Evolutionary conservation across 2,329 filamentous ascomycete genomes (phyloP), one percentile per base, ranked within the genome.

Genomic region (Fusarium drepaniforme): DNA sequence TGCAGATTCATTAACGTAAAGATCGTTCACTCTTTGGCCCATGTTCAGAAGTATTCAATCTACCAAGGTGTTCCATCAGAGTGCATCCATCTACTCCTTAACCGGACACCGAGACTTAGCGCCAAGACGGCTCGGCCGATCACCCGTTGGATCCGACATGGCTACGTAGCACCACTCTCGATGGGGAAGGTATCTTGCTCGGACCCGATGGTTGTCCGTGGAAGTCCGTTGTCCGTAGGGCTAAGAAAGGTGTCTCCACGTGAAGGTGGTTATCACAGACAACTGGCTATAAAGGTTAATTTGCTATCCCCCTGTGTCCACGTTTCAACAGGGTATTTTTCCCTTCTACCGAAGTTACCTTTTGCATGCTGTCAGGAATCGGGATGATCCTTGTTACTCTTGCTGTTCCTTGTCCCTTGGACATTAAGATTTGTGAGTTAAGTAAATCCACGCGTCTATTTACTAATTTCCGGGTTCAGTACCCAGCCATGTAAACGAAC

Each of bases 121-220:
- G 33, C 16, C 23, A 42, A 18, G 23, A 13, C 37, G 58, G 58
- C 25, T 44, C 23, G 16, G 37, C 23, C 58, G 58, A 60, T 60
- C 53, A 58, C 37, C 59, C 37, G 35, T 44, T 33, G 56, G n/a
- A 53, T 64, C 66, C 35, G 40, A 33, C 58, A 42, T 18, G 58
- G 38, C 16, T 38, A 40, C 35, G 25, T 33, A 57, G 30, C 35
- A 21, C 59, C 61, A 58, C n/a, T 38, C 56, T 58, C 23, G 16
- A 57, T 61, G 21, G 18, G 37, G 44, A 25, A 57, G 40, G 58
- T 60, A 23, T 28, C 23, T 25, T 23, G 8, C 13, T 25, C n/a
- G 33, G 56, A 21, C 11, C 33, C 33, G 21, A 38, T 28, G 13
- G 15, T 37, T 28, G 21, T 35, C 56, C 18, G 35, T 58, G 33